phyloP scores from a whole-genome alignment of 2,329 filamentous ascomycete genomes.

The Ambrosiella xylebori region DNA sequence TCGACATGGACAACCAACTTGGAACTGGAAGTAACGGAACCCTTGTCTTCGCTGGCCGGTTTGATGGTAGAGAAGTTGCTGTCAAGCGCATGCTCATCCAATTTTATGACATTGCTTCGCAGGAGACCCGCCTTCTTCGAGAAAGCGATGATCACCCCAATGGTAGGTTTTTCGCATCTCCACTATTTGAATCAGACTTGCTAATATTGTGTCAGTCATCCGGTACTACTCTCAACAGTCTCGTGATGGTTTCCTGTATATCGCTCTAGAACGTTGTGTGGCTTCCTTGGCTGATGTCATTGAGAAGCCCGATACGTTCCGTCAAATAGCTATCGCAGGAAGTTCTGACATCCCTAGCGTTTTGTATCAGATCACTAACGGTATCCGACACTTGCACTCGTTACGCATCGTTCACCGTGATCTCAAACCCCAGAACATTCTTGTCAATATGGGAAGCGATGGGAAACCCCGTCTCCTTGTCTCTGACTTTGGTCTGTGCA shows the following conservation, averaged over 20 bases:
- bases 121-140: slow-evolving; percentile 76
- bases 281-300: slow-evolving; percentile 86
- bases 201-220: slow-evolving; percentile 44
- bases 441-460: slow-evolving; percentile 59
- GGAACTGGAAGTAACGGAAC: slow-evolving; percentile 91
- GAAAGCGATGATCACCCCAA: slow-evolving; percentile 94
- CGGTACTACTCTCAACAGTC: slow-evolving; percentile 89
- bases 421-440: slow-evolving; percentile 92
- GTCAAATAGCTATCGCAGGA: slow-evolving; percentile 52
- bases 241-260: slow-evolving; percentile 82
- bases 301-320: slow-evolving; percentile 52
- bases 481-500: slow-evolving; percentile 93
- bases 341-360: slow-evolving; percentile 62
- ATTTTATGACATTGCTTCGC: slow-evolving; percentile 87
- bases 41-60: slow-evolving; percentile 84
- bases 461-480: slow-evolving; percentile 72
- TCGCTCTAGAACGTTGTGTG: slow-evolving; percentile 84
- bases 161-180: slow-evolving; percentile 25
- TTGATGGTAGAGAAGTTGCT: slow-evolving; percentile 81
- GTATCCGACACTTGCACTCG: slow-evolving; percentile 74
- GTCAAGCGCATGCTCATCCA: slow-evolving; percentile 95
- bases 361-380: slow-evolving; percentile 76
- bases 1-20: slow-evolving; percentile 44
- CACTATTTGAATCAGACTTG: not conserved
- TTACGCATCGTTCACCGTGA: slow-evolving; percentile 93